Percentiles rank a stretch among this genome's conserved stretches.
Conservation (phyloP, 169 alveolate species). For the Hammondia hammondi region DNA sequence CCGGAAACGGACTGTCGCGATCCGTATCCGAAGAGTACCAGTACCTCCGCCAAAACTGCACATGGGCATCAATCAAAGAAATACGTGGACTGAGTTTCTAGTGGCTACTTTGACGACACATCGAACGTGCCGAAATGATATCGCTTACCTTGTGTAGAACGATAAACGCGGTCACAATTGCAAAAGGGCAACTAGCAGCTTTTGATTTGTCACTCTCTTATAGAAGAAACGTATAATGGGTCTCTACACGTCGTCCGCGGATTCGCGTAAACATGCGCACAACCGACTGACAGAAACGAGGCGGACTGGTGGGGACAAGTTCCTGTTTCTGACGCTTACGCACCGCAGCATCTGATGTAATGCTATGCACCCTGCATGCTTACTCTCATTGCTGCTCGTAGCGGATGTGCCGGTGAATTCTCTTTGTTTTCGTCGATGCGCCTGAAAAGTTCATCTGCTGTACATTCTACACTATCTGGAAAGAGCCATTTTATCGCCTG, state of each 20-base stretch:
- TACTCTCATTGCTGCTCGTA: constrained; percentile 56
- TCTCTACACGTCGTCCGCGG: no score
- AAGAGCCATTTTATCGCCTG: background rate
- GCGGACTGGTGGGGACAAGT: background rate
- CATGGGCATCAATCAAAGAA: no score
- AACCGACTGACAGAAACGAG: background rate
- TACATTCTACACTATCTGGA: constrained; percentile 28
- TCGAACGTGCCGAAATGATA: no score
- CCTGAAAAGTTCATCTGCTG: constrained; percentile 55
- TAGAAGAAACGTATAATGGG: no score
- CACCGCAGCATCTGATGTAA: background rate
- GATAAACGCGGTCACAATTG: no score
- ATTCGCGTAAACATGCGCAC: background rate
- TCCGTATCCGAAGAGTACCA: constrained; percentile 62
- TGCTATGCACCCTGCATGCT: background rate
- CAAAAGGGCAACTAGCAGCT: no score
- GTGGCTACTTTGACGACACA: no score
- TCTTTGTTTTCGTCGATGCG: constrained; percentile 62
- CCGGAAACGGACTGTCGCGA: constrained; percentile 49
- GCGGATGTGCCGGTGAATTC: constrained; percentile 36
- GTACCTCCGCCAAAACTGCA: constrained; percentile 61
- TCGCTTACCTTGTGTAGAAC: no score
- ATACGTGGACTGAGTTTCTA: no score
- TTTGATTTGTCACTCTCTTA: no score
- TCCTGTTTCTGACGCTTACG: background rate